Evolutionary conservation across 2,329 filamentous ascomycete species (phyloP).

Genomic region (Coniochaeta hoffmannii): DNA sequence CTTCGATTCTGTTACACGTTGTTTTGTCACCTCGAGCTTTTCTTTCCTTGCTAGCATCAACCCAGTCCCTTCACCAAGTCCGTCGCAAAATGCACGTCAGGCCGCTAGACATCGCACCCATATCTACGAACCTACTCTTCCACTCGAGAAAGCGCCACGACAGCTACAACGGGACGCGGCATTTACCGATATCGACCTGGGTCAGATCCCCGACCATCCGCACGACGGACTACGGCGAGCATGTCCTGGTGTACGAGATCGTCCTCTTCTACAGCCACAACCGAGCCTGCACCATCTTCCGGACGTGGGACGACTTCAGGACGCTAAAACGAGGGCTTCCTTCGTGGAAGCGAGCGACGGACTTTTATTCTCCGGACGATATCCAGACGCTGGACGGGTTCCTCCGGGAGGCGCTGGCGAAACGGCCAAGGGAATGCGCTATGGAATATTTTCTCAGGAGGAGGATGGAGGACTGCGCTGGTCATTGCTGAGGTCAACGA

Average conservation of each 20-base stretch:
- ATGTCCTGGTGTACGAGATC: constrained; percentile 15
- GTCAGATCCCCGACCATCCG: constrained; percentile 11
- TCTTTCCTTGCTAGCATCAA: not conserved
- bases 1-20: not conserved
- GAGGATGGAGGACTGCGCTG: constrained; percentile 20
- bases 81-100: not conserved
- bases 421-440: constrained; percentile 8
- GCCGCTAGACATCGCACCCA: not conserved
- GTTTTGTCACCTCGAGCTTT: not conserved
- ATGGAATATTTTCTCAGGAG: constrained; percentile 21
- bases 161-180: constrained; percentile 19
- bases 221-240: constrained; percentile 3
- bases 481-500: not conserved
- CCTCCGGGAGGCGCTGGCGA: constrained; percentile 11
- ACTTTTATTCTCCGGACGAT: constrained; percentile 9
- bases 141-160: constrained; percentile 23
- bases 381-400: constrained; percentile 11
- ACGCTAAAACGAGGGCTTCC: constrained; percentile 10
- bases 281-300: constrained; percentile 23
- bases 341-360: not conserved
- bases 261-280: constrained; percentile 21
- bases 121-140: constrained; percentile 17
- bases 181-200: constrained; percentile 16
- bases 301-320: constrained; percentile 19
- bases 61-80: not conserved